Evolutionary conservation across 192 early-diverging fungal genomes (phyloP), one percentile per base, ranked within the genome.

Genomic region (Podila minutissima): DNA sequence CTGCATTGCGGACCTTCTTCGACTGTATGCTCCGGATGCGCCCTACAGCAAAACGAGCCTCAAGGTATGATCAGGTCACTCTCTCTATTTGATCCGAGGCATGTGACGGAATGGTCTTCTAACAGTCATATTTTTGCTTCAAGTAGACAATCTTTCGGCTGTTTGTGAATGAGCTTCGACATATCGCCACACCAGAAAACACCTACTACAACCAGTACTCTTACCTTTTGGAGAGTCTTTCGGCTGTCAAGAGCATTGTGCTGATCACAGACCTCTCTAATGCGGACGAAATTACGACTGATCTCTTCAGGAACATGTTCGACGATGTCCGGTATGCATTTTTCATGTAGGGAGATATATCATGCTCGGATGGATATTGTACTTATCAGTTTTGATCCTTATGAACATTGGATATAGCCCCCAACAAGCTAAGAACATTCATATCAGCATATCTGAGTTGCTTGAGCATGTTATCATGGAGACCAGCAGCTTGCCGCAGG

Each of bases 21-120:
- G 96, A 24, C 85, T 99, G 12, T 97, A 93, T 81, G 98, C 98
- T 17, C 97, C 97, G 12, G 95, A 97, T 64, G 93, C 95, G 6
- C 97, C 97, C 12, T 98, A 97, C 83, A 88, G 68, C 53, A 89
- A 92, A 59, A 78, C 77, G 6, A 91, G 97, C 66, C 87, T 99
- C 19, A 90, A 86, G 84, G 91, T 93, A 81, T n/a, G 13, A 29
- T n/a, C 59, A 13, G 41, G 13, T 50, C 33, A 57, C 6, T 50
- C 4, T 3, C 19, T 12, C 8, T 20, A 11, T 61, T 67, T 19
- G 31, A 29, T 61, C 19, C 6, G 53, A 55, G 22, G 24, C 53
- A 2, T 55, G 53, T 55, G 6, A 55, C 24, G n/a, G 3, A 5
- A 19, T 22, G 46, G 13, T 51, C 38, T 19, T 41, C 57, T 68